phyloP scores from a whole-genome alignment of 306 rosid species.

The Dalbergia cochinchinensis region DNA sequence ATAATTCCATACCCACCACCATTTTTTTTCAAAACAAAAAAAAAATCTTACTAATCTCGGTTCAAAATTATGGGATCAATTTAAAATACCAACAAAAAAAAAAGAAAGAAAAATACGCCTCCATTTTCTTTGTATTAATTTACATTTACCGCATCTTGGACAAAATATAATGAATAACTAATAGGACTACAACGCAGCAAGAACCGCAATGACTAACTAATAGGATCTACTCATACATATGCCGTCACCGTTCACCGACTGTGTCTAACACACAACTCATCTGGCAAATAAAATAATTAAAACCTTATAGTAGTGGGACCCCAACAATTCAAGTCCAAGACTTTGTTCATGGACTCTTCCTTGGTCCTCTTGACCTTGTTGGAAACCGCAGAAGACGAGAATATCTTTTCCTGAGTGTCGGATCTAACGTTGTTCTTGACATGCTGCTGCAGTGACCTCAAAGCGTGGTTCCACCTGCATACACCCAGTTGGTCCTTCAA shows the following conservation, averaged over 20 bases:
- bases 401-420: slow-evolving; percentile 46
- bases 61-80: no score
- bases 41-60: no score
- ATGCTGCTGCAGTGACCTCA: slow-evolving; percentile 65
- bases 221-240: neutral
- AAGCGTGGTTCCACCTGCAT: slow-evolving; percentile 70
- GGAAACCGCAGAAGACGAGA: slow-evolving; percentile 51
- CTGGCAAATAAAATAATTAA: neutral
- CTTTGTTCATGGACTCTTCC: slow-evolving; percentile 58
- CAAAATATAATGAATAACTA: no score
- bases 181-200: neutral
- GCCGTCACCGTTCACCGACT: neutral
- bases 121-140: no score
- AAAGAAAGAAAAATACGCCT: no score
- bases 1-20: no score
- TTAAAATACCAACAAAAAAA: no score
- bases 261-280: neutral
- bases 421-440: slow-evolving; percentile 63
- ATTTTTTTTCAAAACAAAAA: no score
- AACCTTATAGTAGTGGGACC: slow-evolving; percentile 73
- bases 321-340: slow-evolving; percentile 72
- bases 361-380: slow-evolving; percentile 46
- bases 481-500: slow-evolving; percentile 77
- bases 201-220: neutral
- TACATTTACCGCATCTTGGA: no score